These are phyloP conservation scores for Plasmodium relictum DNA, from an alignment of 169 alveolate species.

Conservation along the genomic window DNA sequence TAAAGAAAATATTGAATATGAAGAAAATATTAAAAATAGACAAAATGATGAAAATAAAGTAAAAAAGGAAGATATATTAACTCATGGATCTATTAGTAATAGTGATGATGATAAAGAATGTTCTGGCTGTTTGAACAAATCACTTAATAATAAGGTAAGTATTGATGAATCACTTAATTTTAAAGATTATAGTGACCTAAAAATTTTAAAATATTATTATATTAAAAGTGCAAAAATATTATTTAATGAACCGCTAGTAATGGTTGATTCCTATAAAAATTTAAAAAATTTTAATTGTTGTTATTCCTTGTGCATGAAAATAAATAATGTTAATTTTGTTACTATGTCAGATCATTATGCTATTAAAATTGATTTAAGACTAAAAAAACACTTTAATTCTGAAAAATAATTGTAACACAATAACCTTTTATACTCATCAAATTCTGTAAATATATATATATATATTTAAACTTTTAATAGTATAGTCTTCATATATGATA, in stretches of 20 bases:
- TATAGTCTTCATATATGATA: not conserved
- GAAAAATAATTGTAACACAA: not conserved
- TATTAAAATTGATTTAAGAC: conserved; percentile 85
- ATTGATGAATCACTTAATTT: not conserved
- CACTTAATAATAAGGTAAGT: not conserved
- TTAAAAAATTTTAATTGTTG: conserved; percentile 67
- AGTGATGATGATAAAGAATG: not conserved
- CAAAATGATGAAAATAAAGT: not conserved
- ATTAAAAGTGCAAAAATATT: conserved; percentile 89
- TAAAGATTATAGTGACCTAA: conserved; percentile 65
- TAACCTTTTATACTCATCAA: too few species aligned
- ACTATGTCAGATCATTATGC: conserved; percentile 93
- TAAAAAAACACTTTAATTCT: conserved; percentile 58
- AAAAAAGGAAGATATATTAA: not conserved
- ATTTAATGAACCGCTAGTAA: conserved; percentile 90
- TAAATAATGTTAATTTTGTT: conserved; percentile 87
- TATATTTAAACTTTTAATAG: too few species aligned
- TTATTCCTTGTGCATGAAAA: conserved; percentile 75
- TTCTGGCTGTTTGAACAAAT: not conserved
- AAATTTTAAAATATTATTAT: conserved; percentile 82
- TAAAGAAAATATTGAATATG: not conserved
- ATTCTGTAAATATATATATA: too few species aligned
- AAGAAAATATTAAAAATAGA: not conserved
- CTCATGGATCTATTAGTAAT: not conserved
- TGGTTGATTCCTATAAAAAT: conserved; percentile 76